Evolutionary conservation across 805 yeast species (phyloP), one percentile per base, ranked within the genome.

Genomic region (Sugiyamaella floridensis): DNA sequence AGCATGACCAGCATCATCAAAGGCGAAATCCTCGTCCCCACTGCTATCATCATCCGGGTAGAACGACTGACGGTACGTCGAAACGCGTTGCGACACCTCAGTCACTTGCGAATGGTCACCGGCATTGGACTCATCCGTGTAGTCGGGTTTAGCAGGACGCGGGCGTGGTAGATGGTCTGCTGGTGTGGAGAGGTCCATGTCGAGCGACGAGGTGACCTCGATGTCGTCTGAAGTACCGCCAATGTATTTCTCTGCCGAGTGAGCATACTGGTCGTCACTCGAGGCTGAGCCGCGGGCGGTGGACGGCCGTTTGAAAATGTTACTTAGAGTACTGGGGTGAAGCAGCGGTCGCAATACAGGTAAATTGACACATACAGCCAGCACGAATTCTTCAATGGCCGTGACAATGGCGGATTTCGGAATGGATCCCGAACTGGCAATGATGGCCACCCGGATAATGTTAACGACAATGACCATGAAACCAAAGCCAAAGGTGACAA

Each of bases 401-500:
- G 62, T 58, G 15, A 61, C 49, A 34, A 61, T 55, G 14, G 64
- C 64, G 2, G 57, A 51, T 28, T 43, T 46, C 19, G 62, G 45
- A 42, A 60, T 57, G 29, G 49, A 40, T 5, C 60, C 65, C 6
- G 59, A 48, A 2, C 54, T 15, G 14, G 54, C 61, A n/a, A 61
- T 44, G 40, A 58, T 41, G 11, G 55, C 53, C 11, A 59, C 61
- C 20, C 65, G 61, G 11, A 56, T 55, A n/a, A 62, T 41, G 34
- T 55, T 45, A 14, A 62, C 62, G 9, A 48, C 45, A 40, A 62
- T 57, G 45, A 64, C 61, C 43, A 62, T 34, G 34, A 55, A 43
- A 48, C 65, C 65, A 22, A 62, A 55, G n/a, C 63, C 61, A 43
- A 62, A 62, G 16, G 65, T 60, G 19, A 48, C 54, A 34, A 60